Percentiles rank a stretch among this genome's conserved stretches.
Evolutionary conservation across 805 yeast species (phyloP).

Genomic region (Zygosaccharomyces pseudorouxii): DNA sequence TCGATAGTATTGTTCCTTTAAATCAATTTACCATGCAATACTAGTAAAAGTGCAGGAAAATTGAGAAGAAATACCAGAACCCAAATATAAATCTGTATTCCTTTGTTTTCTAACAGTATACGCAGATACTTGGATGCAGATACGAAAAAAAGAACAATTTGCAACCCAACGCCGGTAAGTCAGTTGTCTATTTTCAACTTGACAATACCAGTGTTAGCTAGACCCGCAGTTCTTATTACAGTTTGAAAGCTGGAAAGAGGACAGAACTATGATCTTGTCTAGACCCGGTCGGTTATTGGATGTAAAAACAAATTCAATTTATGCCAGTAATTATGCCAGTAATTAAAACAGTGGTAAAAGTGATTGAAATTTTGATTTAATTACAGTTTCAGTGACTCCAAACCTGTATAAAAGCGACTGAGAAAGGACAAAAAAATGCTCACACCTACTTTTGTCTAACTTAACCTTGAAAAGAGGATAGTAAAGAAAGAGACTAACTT

Average conservation of each 20-base stretch:
- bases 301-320: background rate
- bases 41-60: background rate
- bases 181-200: background rate
- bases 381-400: no score
- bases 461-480: background rate
- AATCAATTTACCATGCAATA: background rate
- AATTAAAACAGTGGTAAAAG: no score
- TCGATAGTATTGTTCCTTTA: background rate
- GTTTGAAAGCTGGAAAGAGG: background rate
- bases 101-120: background rate
- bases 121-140: background rate
- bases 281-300: background rate
- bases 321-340: background rate
- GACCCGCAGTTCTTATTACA: constrained; percentile 1
- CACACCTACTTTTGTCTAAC: background rate
- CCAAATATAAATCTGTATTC: background rate
- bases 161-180: constrained; percentile 5
- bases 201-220: constrained; percentile 5
- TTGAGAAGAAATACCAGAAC: background rate
- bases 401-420: no score
- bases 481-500: background rate
- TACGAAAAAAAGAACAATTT: background rate
- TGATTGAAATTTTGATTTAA: no score
- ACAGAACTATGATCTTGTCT: background rate
- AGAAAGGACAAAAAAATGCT: background rate